Evolutionary conservation across 2,329 filamentous ascomycete species (phyloP).

Genomic region (Sporothrix mexicana): DNA sequence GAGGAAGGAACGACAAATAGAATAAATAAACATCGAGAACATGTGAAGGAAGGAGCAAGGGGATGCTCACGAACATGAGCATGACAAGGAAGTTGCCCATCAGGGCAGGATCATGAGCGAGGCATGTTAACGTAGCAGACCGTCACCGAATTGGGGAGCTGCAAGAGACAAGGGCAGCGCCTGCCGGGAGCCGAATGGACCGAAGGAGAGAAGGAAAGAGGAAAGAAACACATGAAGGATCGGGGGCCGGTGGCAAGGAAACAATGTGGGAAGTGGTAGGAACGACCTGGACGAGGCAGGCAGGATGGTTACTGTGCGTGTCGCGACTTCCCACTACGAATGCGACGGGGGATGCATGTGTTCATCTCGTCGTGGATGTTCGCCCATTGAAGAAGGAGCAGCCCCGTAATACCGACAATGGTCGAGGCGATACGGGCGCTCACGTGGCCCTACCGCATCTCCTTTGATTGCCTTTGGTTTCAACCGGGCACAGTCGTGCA

Average conservation of each 20-base stretch:
- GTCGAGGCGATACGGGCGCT: neutral
- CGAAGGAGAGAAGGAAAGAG: neutral
- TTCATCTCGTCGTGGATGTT: slow-evolving; percentile 17
- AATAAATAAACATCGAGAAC: neutral
- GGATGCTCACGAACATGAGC: slow-evolving; percentile 1
- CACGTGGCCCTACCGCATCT: slow-evolving; percentile 17
- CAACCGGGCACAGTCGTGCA: slow-evolving; percentile 26
- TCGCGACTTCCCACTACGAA: slow-evolving; percentile 8
- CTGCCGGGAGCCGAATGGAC: slow-evolving; percentile 15
- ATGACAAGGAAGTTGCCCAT: neutral
- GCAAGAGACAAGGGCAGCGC: neutral
- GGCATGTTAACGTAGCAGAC: neutral
- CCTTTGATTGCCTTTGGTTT: slow-evolving; percentile 20
- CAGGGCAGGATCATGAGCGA: neutral
- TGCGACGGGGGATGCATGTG: neutral
- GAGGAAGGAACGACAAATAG: slow-evolving; percentile 17
- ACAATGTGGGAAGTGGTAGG: neutral
- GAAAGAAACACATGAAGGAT: slow-evolving; percentile 9
- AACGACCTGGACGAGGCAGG: slow-evolving; percentile 1
- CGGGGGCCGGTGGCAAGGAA: neutral
- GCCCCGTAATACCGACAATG: neutral
- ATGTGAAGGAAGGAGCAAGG: slow-evolving; percentile 7
- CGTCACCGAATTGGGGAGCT: slow-evolving; percentile 3
- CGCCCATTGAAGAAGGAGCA: neutral
- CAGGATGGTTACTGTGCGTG: neutral